Conservation (phyloP, 2,329 filamentous ascomycete species). For the Xylariaceae sp. region DNA sequence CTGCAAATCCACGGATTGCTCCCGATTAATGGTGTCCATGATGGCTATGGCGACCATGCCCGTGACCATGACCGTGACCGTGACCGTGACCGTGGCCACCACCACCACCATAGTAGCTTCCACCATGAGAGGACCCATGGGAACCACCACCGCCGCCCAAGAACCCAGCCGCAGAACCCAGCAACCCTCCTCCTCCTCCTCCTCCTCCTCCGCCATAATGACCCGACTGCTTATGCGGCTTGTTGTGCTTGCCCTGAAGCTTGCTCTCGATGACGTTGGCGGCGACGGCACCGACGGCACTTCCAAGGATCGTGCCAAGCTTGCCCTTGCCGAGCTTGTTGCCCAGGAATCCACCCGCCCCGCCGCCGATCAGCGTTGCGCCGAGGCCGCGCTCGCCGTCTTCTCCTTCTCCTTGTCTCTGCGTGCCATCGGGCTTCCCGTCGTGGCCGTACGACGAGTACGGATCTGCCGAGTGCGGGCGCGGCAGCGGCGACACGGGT, state of each 20-base stretch:
- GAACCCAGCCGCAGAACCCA: constrained; percentile 20
- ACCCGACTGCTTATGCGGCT: constrained; percentile 26
- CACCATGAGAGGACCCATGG: constrained; percentile 9
- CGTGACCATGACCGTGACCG: constrained; percentile 16
- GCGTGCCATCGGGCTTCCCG: constrained; percentile 5
- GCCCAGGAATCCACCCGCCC: constrained; percentile 47
- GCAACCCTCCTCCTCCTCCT: constrained; percentile 17
- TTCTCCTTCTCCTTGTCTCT: constrained; percentile 15
- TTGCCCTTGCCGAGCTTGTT: constrained; percentile 51
- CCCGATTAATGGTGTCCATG: too few relatives aligned
- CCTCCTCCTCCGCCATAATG: constrained; percentile 5
- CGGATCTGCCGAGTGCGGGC: constrained; percentile 28
- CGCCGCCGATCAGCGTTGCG: constrained; percentile 48
- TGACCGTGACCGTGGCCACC: constrained; percentile 17
- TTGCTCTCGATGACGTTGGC: constrained; percentile 48
- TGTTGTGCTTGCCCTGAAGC: constrained; percentile 32
- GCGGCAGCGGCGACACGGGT: constrained; percentile 12
- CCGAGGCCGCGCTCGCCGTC: constrained; percentile 51
- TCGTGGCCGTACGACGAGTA: constrained; percentile 14
- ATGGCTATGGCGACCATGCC: constrained; percentile 15
- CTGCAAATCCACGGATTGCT: too few relatives aligned
- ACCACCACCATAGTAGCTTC: constrained; percentile 12
- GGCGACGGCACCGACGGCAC: constrained; percentile 48
- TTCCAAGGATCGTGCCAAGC: constrained; percentile 47
- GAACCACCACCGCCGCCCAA: constrained; percentile 13